These are phyloP conservation scores for Tricholoma bakamatsutake DNA, from an alignment of 768 basidiomycete species.

Conservation along the genomic window DNA sequence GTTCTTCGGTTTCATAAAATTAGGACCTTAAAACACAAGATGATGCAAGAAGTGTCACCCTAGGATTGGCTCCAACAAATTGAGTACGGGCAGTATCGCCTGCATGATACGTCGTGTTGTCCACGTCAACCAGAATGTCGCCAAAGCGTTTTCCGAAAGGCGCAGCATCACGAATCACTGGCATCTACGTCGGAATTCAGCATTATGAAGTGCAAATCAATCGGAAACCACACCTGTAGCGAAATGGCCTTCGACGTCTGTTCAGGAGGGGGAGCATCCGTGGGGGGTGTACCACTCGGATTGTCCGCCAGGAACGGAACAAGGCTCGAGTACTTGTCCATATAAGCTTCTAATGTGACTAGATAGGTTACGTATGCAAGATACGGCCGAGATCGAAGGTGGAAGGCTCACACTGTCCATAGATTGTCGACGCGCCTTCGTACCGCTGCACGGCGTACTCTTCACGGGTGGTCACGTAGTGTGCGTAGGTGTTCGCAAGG, in stretches of 20 bases:
- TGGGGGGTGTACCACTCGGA: conserved; percentile 41
- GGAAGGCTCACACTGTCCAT: conserved; percentile 54
- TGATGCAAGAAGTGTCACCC: conserved; percentile 36
- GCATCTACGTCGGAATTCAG: conserved; percentile 32
- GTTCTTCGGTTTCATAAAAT: conserved; percentile 34
- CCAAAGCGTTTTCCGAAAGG: conserved; percentile 59
- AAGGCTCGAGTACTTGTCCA: conserved; percentile 66
- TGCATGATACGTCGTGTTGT: conserved; percentile 40
- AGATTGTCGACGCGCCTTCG: conserved; percentile 78
- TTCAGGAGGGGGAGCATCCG: conserved; percentile 60
- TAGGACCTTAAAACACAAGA: background rate
- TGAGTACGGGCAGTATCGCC: conserved; percentile 55
- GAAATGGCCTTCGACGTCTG: conserved; percentile 64
- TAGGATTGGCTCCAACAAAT: conserved; percentile 75
- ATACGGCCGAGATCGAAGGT: background rate
- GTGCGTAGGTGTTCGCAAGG: conserved; percentile 77
- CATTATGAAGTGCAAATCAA: background rate
- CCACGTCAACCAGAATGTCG: conserved; percentile 51
- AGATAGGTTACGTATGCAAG: background rate
- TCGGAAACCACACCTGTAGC: conserved; percentile 39
- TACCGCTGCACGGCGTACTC: conserved; percentile 74
- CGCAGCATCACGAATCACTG: conserved; percentile 55
- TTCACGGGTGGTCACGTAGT: conserved; percentile 69
- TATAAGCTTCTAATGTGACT: conserved; percentile 79
- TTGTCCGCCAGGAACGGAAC: conserved; percentile 55